A percentile compares a stretch with the other conserved stretches of the same genome.
Evolutionary conservation across 805 yeast genomes (phyloP).

Genomic region (Henningerozyma blattae): DNA sequence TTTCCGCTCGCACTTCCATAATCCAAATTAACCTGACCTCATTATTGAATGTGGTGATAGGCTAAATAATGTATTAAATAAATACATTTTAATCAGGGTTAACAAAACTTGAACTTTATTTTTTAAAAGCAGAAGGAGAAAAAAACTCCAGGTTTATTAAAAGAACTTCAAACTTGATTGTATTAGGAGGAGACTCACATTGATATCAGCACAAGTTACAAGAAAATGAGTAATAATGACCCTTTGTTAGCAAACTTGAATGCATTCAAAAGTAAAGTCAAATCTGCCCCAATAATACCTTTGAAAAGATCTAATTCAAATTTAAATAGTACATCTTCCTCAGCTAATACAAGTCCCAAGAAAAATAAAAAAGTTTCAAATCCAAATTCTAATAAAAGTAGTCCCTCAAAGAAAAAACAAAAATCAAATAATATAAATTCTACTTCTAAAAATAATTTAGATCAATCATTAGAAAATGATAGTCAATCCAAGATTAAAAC

Average conservation of each 20-base stretch:
- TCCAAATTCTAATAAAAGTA: not conserved
- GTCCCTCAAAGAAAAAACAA: not conserved
- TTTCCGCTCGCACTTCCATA: too few relatives aligned
- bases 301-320: not conserved
- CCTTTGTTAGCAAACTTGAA: conserved; percentile 45
- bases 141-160: too few relatives aligned
- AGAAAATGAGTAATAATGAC: conserved; percentile 13
- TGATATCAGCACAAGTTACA: too few relatives aligned
- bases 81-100: too few relatives aligned
- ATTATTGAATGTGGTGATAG: too few relatives aligned
- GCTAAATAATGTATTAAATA: too few relatives aligned
- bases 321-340: not conserved
- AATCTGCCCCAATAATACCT: conserved; percentile 44
- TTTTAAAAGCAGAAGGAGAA: too few relatives aligned
- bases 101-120: too few relatives aligned
- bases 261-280: conserved; percentile 51
- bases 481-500: conserved; percentile 5
- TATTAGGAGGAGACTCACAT: too few relatives aligned
- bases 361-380: not conserved
- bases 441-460: not conserved
- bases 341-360: not conserved
- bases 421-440: not conserved
- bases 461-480: not conserved
- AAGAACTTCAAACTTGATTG: too few relatives aligned
- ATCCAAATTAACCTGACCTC: too few relatives aligned